phyloP scores from a whole-genome alignment of 2,329 filamentous ascomycete genomes.

The Fusarium penzigii region DNA sequence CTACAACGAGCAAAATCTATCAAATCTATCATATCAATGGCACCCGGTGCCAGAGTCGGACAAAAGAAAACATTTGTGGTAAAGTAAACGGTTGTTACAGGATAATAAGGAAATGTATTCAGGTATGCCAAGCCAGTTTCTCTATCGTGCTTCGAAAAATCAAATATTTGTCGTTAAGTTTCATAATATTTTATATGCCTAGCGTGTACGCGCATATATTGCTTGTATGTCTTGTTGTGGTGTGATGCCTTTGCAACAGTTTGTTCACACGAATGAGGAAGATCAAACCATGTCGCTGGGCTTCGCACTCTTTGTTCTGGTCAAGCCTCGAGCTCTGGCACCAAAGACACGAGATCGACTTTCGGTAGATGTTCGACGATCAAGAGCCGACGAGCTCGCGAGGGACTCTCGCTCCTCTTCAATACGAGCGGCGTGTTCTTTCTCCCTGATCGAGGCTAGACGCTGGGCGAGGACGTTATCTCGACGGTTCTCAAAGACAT shows the following conservation, averaged over 20 bases:
- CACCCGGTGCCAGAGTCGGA: too few relatives aligned
- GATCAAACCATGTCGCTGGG: constrained; percentile 32
- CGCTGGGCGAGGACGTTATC: constrained; percentile 37
- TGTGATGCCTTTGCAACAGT: neutral
- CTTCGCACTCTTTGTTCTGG: constrained; percentile 29
- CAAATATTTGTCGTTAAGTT: constrained; percentile 9
- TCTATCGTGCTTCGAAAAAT: too few relatives aligned
- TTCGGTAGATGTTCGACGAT: constrained; percentile 24
- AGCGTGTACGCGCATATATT: neutral
- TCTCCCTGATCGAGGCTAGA: constrained; percentile 41
- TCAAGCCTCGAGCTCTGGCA: constrained; percentile 25
- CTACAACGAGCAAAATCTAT: too few relatives aligned
- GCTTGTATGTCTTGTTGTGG: neutral
- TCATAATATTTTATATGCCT: constrained; percentile 16
- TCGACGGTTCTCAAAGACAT: constrained; percentile 47
- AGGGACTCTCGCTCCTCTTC: constrained; percentile 29
- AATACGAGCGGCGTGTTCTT: constrained; percentile 32
- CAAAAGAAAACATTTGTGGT: too few relatives aligned
- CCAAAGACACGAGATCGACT: constrained; percentile 33
- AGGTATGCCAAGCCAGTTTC: too few relatives aligned
- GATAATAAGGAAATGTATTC: too few relatives aligned
- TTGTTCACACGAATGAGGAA: neutral
- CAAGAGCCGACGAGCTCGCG: constrained; percentile 32
- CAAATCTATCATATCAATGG: too few relatives aligned
- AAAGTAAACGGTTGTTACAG: too few relatives aligned